These are phyloP conservation scores for Fimicolochytrium jonesii DNA, from an alignment of 192 early-diverging fungal genomes.

Conservation along the genomic window DNA sequence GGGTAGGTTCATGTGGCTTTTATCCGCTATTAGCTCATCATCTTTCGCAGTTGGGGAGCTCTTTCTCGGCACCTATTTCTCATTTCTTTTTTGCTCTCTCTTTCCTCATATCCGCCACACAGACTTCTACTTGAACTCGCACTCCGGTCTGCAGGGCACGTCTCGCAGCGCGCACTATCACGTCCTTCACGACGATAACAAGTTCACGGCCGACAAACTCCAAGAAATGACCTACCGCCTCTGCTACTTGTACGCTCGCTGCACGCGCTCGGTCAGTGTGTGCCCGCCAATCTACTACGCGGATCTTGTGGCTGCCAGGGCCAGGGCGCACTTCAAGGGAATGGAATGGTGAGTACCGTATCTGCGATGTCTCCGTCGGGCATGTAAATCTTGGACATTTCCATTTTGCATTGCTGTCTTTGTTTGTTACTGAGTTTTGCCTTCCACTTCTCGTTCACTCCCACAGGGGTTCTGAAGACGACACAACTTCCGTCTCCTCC, in stretches of 20 bases:
- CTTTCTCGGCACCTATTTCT: neutral
- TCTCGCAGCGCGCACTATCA: conserved; percentile 84
- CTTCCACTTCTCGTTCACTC: no score
- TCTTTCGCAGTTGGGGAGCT: neutral
- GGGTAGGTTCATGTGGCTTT: conserved; percentile 22
- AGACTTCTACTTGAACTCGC: conserved; percentile 85
- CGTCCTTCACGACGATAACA: conserved; percentile 80
- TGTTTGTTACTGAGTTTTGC: no score
- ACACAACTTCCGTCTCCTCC: neutral
- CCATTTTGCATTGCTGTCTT: no score
- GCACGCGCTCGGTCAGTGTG: conserved; percentile 78
- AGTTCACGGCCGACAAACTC: conserved; percentile 69
- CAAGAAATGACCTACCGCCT: conserved; percentile 80
- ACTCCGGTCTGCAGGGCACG: conserved; percentile 84
- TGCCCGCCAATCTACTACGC: conserved; percentile 89
- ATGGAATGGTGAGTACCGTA: no score
- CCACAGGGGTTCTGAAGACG: no score
- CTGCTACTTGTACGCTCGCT: conserved; percentile 78
- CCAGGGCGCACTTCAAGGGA: conserved; percentile 22
- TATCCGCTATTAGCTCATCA: neutral
- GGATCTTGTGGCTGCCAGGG: conserved; percentile 71
- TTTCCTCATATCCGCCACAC: conserved; percentile 20
- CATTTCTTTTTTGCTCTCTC: conserved; percentile 40
- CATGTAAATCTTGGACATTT: no score
- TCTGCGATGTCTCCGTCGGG: no score